Evolutionary conservation across 768 basidiomycete genomes (phyloP), one percentile per base, ranked within the genome.

Genomic region (Daedaleopsis sinensis): DNA sequence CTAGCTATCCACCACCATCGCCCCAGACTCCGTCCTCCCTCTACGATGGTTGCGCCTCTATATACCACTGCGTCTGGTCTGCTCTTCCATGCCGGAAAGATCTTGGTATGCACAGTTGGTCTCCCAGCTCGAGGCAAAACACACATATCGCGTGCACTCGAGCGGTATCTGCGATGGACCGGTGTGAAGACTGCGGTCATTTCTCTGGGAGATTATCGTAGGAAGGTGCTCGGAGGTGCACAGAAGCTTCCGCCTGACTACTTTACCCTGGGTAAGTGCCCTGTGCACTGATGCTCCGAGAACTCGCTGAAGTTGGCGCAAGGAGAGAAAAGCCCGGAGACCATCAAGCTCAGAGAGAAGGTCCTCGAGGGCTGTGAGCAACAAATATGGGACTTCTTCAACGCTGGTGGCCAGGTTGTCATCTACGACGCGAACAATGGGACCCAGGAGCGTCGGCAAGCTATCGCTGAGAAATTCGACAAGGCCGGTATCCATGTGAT

Each of bases 371-470:
- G 90, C n/a, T 92, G 97, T 64, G 95, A 98, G 76, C 82, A 91
- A 72, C 79, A 89, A 51, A 94, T 98, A 44, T 89, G 86, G 85
- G 86, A 94, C 64, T 97, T 91, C 76, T 98, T 96, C 75, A 81
- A 83, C 60, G 76, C 74, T 2, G 90, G 93, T 6, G 97, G 96
- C 0, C 97, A 99, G 73, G 96, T 98, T 24, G 94, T 96, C 39
- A 96, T 99, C 64, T 98, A 98, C 77, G 97, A 99, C 72, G 97
- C 97, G 32, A 99, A 99, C 71, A 98, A 98, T 67, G 94, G 94
- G 1, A 86, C 85, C 8, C 79, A 81, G 21, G 82, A 80, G 50
- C 82, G 82, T 35, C 79, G 97, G 57, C 85, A 89, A 63, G 78
- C 79, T 21, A 73, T 97, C 52, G 88, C 89, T 0, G 88, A 95